These are phyloP conservation scores for Nicotiana rustica DNA, from an alignment of 305 asterid genomes.

Conservation along the genomic window DNA sequence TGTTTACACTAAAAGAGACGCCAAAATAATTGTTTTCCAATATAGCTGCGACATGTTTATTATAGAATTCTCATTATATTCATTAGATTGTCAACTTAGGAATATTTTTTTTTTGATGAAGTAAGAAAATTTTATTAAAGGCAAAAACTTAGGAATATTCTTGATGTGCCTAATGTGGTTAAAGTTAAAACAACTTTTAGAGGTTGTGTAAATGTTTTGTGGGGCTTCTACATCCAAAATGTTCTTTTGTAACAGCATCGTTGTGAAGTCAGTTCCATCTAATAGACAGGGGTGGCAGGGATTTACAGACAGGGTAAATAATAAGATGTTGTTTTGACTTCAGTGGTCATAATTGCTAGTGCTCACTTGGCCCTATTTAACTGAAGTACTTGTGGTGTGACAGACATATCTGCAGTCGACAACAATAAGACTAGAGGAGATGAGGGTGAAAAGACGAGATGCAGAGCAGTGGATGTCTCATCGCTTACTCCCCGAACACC, in stretches of 20 bases:
- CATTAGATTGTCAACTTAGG: background rate
- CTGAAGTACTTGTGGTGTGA: constrained; percentile 43
- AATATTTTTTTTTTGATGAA: no score
- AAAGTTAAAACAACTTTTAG: background rate
- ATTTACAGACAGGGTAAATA: constrained; percentile 11
- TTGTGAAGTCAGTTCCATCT: constrained; percentile 12
- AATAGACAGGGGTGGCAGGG: background rate
- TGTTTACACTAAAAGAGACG: background rate
- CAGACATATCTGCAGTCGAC: constrained; percentile 95
- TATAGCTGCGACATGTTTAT: background rate
- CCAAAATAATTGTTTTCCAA: constrained; percentile 15
- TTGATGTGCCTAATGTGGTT: background rate
- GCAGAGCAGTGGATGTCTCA: constrained; percentile 98
- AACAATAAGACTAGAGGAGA: constrained; percentile 84
- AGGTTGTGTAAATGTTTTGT: background rate
- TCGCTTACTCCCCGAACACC: constrained; percentile 78
- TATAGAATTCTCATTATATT: background rate
- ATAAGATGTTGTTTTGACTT: constrained; percentile 15
- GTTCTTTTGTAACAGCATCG: background rate
- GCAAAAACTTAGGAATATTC: no score
- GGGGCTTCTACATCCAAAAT: background rate
- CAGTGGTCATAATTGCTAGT: background rate
- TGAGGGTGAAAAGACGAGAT: constrained; percentile 93
- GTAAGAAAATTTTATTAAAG: no score
- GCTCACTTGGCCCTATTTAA: background rate